A percentile compares a stretch with the other conserved stretches of the same genome.
Conservation (phyloP, 2,329 filamentous ascomycete genomes). For the Bisporella sp. region DNA sequence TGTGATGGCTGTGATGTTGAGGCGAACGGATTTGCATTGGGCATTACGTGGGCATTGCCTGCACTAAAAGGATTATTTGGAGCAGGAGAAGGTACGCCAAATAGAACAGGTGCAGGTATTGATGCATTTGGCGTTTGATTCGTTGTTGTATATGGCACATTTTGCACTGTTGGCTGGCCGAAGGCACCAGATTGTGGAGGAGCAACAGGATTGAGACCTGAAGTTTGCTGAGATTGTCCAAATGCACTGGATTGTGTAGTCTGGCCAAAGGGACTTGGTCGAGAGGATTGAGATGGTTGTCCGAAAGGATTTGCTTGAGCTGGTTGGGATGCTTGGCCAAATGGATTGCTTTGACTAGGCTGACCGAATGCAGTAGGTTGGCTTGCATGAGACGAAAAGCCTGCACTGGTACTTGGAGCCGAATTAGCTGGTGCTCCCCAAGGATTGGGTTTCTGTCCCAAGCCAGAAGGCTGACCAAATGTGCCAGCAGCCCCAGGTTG, state of each 20-base stretch:
- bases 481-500: constrained; percentile 6
- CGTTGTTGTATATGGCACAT: neutral
- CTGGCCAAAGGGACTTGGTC: neutral
- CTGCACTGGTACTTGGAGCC: neutral
- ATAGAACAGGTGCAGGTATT: neutral
- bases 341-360: constrained; percentile 2
- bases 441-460: constrained; percentile 26
- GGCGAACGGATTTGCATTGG: constrained; percentile 6
- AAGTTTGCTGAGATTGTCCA: neutral
- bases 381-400: constrained; percentile 13
- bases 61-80: too few relatives aligned
- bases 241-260: neutral
- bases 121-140: neutral
- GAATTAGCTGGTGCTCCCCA: constrained; percentile 13
- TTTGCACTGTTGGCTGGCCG: neutral
- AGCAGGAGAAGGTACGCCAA: too few relatives aligned
- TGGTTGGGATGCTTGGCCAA: constrained; percentile 1
- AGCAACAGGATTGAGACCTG: neutral
- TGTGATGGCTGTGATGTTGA: constrained; percentile 1
- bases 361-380: constrained; percentile 4
- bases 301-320: neutral
- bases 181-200: neutral
- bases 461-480: constrained; percentile 32
- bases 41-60: too few relatives aligned
- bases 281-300: neutral